Conservation (phyloP, 2,329 filamentous ascomycete genomes). For the Fusarium sp. region DNA sequence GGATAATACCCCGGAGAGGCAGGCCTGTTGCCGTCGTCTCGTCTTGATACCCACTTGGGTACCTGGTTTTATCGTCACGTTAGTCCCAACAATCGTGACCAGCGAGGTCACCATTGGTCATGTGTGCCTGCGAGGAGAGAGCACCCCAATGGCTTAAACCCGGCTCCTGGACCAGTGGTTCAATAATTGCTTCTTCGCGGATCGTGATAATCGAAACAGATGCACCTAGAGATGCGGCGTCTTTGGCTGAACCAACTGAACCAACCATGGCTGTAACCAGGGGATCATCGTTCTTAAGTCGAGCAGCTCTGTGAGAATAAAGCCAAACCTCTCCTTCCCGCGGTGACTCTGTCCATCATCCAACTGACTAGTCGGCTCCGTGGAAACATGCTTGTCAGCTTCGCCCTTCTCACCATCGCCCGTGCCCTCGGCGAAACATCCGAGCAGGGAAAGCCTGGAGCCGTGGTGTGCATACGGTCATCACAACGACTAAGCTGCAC, state of each 20-base stretch:
- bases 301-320: not conserved
- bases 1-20: not conserved
- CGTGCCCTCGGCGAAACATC: constrained; percentile 28
- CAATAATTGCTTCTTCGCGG: constrained; percentile 7
- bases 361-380: not conserved
- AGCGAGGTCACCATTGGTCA: not conserved
- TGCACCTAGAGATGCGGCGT: not conserved
- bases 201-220: not conserved
- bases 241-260: not conserved
- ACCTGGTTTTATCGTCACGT: not conserved
- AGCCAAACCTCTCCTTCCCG: not conserved
- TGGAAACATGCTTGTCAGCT: constrained; percentile 25
- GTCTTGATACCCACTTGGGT: not conserved
- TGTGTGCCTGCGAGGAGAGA: not conserved
- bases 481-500: constrained; percentile 15
- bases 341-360: not conserved
- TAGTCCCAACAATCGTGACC: not conserved
- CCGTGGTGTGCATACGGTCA: constrained; percentile 6
- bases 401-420: constrained; percentile 24
- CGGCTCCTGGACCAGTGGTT: not conserved
- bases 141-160: not conserved
- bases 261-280: not conserved
- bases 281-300: not conserved
- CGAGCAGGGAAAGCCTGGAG: constrained; percentile 19
- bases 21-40: not conserved